Percentiles rank a stretch among this genome's conserved stretches.
These are phyloP conservation scores for Axilococcus clingmanii DNA, from an alignment of 139 green algal genomes.

Conservation along the genomic window DNA sequence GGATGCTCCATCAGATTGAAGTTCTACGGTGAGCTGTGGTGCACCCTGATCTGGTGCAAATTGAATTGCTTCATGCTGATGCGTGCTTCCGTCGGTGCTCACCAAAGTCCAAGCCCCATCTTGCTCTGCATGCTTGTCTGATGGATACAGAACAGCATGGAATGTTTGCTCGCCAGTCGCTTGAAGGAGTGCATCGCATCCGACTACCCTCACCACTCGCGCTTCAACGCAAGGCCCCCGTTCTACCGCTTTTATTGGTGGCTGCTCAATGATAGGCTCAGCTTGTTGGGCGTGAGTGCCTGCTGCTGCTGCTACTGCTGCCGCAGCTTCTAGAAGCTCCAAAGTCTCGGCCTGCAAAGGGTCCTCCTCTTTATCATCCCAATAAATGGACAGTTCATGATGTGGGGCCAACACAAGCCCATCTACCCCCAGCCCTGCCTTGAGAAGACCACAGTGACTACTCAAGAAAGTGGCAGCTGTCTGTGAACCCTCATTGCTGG, in stretches of 20 bases:
- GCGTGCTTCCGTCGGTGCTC: slow-evolving; percentile 12
- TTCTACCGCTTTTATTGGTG: neutral
- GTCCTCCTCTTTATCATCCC: slow-evolving; percentile 10
- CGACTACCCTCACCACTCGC: slow-evolving; percentile 1
- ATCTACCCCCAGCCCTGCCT: slow-evolving; percentile 22
- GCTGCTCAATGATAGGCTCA: no score
- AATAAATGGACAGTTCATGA: slow-evolving; percentile 1
- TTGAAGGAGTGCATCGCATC: no score
- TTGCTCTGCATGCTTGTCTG: no score
- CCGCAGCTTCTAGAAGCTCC: neutral
- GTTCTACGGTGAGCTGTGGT: slow-evolving; percentile 10
- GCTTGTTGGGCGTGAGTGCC: no score
- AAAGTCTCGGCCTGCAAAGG: no score
- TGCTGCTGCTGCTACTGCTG: neutral
- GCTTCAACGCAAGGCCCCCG: neutral
- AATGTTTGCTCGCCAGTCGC: no score
- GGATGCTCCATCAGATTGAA: slow-evolving; percentile 6
- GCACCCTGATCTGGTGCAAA: slow-evolving; percentile 3
- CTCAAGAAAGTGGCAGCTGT: slow-evolving; percentile 26
- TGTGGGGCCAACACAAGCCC: slow-evolving; percentile 26
- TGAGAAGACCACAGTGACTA: slow-evolving; percentile 24
- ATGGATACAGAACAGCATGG: no score
- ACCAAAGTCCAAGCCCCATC: no score
- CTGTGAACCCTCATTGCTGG: neutral
- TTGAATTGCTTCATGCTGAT: slow-evolving; percentile 8